A percentile compares a stretch with the other conserved stretches of the same genome.
phyloP scores from a whole-genome alignment of 2,329 filamentous ascomycete genomes.

The Trichoderma cornu-damae region DNA sequence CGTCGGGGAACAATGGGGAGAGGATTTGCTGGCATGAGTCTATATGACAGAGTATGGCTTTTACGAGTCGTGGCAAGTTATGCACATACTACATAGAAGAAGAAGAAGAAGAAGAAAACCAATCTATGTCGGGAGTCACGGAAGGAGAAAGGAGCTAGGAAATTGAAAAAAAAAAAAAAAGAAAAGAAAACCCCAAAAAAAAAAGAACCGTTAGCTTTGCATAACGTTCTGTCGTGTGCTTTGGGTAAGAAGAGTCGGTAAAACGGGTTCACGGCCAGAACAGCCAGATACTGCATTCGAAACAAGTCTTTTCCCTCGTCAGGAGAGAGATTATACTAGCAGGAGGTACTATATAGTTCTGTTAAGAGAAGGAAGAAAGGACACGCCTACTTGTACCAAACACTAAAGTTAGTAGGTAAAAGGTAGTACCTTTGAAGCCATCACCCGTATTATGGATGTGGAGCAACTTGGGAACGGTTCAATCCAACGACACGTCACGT shows the following conservation, averaged over 20 bases:
- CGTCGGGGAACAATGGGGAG: slow-evolving; percentile 7
- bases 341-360: no score
- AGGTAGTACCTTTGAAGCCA: no score
- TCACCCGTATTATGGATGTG: no score
- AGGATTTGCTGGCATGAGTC: slow-evolving; percentile 5
- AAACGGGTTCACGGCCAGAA: background rate
- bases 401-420: no score
- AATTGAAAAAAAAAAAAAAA: background rate
- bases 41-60: slow-evolving; percentile 12
- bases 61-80: slow-evolving; percentile 7
- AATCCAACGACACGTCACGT: no score
- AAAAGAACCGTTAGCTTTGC: background rate
- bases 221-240: background rate
- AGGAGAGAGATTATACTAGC: no score
- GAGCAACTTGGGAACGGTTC: no score
- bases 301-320: no score
- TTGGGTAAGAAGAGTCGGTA: background rate
- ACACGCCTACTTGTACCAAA: no score
- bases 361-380: no score
- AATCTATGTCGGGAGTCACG: background rate
- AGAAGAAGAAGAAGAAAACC: slow-evolving; percentile 5
- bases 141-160: background rate
- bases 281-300: no score
- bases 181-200: no score
- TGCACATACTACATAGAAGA: slow-evolving; percentile 15